Conservation (phyloP, 2,329 filamentous ascomycete genomes). For the Chaetomiaceae sp. region DNA sequence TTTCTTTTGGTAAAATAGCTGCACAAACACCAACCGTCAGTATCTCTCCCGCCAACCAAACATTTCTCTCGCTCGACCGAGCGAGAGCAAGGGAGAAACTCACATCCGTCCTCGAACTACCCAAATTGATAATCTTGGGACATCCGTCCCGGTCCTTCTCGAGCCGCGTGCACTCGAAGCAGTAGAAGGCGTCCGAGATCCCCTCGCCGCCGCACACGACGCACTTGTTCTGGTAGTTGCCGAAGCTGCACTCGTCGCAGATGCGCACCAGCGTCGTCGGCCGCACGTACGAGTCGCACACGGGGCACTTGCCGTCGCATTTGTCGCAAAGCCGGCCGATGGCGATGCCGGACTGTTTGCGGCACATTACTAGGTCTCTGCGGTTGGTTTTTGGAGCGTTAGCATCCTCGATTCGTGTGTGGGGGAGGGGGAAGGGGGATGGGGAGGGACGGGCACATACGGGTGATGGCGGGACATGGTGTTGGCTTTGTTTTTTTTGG, state of each 20-base stretch:
- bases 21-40: constrained; percentile 27
- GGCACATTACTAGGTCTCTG: constrained; percentile 99
- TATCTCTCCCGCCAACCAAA: too few species aligned
- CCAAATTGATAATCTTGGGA: constrained; percentile 98
- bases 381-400: too few species aligned
- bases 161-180: constrained; percentile 94
- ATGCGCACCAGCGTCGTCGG: constrained; percentile 96
- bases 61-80: too few species aligned
- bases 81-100: constrained; percentile 29
- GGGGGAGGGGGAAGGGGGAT: constrained; percentile 7
- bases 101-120: constrained; percentile 91
- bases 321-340: constrained; percentile 99
- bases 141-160: constrained; percentile 98
- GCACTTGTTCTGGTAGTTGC: constrained; percentile 99
- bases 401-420: too few species aligned
- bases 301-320: constrained; percentile 98
- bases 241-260: constrained; percentile 98
- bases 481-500: neutral
- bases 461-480: constrained; percentile 90
- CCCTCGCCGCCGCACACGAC: constrained; percentile 98
- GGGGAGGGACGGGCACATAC: constrained; percentile 46
- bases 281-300: constrained; percentile 98
- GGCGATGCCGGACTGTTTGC: constrained; percentile 94
- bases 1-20: constrained; percentile 65
- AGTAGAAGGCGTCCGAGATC: constrained; percentile 98